Conservation (phyloP, 2,329 filamentous ascomycete species). For the Cercospora berteroae region DNA sequence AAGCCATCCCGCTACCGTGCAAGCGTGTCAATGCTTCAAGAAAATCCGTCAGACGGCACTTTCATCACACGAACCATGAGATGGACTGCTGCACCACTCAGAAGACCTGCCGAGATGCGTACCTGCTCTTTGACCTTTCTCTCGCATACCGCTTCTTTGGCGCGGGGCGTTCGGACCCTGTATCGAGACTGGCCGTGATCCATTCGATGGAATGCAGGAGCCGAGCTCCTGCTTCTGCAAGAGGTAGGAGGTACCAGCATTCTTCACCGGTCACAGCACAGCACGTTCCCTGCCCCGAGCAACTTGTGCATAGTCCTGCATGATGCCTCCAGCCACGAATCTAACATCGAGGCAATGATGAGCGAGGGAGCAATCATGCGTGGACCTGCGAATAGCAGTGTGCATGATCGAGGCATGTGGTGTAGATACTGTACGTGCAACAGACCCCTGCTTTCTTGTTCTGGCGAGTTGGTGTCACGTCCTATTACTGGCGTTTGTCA, state of each 20-base stretch:
- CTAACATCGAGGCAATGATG: not conserved
- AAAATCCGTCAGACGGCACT: not conserved
- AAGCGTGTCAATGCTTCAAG: not conserved
- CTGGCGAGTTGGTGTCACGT: not conserved
- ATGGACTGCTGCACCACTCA: not conserved
- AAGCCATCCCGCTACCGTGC: not conserved
- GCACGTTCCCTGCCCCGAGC: not conserved
- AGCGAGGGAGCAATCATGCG: not conserved
- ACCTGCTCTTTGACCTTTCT: not conserved
- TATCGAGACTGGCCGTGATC: not conserved
- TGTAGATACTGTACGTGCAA: not conserved
- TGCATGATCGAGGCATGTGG: not conserved
- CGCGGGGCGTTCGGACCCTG: not conserved
- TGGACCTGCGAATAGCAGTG: not conserved
- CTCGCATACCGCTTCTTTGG: not conserved
- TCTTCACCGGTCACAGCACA: not conserved
- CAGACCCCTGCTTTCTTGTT: not conserved
- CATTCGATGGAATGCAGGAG: not conserved
- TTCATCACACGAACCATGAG: not conserved
- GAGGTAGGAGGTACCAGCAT: not conserved
- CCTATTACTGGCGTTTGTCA: not conserved
- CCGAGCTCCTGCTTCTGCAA: not conserved
- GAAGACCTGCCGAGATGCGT: not conserved
- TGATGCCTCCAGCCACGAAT: not conserved
- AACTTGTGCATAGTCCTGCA: not conserved